Percentiles rank a stretch among this genome's conserved stretches.
phyloP scores from a whole-genome alignment of 768 basidiomycete species.

The Lyophyllum decastes region DNA sequence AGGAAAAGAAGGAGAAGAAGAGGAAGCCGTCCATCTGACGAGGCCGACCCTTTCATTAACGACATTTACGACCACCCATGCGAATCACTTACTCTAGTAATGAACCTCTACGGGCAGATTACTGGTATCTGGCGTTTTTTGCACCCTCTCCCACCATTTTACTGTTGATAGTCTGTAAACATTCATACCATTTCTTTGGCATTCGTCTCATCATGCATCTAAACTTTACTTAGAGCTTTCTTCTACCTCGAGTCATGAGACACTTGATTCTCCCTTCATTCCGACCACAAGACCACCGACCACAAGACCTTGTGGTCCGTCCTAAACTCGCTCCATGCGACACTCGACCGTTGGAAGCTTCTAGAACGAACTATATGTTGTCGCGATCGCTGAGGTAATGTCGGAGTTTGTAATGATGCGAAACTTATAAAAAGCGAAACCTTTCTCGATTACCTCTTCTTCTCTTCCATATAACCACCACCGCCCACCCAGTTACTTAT shows the following conservation, averaged over 20 bases:
- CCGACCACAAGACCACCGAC: conserved; percentile 11
- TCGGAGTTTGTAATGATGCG: conserved; percentile 52
- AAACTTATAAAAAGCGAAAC: conserved; percentile 42
- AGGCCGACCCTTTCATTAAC: conserved; percentile 22
- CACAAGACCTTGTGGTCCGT: conserved; percentile 12
- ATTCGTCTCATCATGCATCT: not conserved
- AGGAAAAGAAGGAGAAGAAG: conserved; percentile 64
- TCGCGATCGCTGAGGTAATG: conserved; percentile 19
- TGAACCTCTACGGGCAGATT: conserved; percentile 11
- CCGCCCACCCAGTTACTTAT: conserved; percentile 46
- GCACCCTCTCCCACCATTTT: not conserved
- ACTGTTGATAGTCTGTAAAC: not conserved
- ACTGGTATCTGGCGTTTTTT: conserved; percentile 4
- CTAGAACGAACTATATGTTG: not conserved
- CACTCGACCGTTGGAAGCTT: conserved; percentile 10
- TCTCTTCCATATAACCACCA: conserved; percentile 50
- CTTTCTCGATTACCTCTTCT: conserved; percentile 27
- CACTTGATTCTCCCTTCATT: conserved; percentile 1
- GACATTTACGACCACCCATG: conserved; percentile 23
- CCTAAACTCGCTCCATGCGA: conserved; percentile 3
- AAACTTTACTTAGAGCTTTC: conserved; percentile 1
- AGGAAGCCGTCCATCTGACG: conserved; percentile 37
- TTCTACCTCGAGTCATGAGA: conserved; percentile 16
- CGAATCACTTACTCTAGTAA: conserved; percentile 18
- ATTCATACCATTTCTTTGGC: not conserved